Conservation (phyloP, 2,329 filamentous ascomycete species). For the Ascochyta rabiei region DNA sequence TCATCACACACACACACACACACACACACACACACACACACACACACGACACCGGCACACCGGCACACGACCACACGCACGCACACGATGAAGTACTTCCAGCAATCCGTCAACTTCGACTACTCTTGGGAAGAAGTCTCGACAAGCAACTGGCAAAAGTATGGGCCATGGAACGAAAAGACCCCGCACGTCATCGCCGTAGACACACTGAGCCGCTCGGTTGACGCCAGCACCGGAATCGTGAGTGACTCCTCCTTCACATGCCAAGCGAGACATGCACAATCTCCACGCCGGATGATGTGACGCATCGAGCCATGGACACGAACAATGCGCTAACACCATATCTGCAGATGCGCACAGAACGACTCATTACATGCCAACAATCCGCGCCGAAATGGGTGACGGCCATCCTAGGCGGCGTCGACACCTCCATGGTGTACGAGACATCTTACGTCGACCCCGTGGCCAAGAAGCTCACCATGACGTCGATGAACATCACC, state of each 20-base stretch:
- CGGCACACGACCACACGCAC: slow-evolving; percentile 23
- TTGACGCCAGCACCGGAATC: slow-evolving; percentile 70
- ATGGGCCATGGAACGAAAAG: slow-evolving; percentile 98
- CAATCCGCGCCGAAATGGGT: slow-evolving; percentile 81
- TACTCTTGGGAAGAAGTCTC: slow-evolving; percentile 99
- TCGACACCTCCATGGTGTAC: slow-evolving; percentile 85
- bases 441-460: slow-evolving; percentile 97
- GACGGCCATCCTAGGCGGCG: slow-evolving; percentile 75
- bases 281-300: not conserved
- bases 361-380: slow-evolving; percentile 69
- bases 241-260: slow-evolving; percentile 53
- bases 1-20: slow-evolving; percentile 15
- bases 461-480: slow-evolving; percentile 81
- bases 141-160: slow-evolving; percentile 97
- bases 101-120: slow-evolving; percentile 85
- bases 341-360: slow-evolving; percentile 65
- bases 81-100: slow-evolving; percentile 87
- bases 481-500: slow-evolving; percentile 95
- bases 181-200: slow-evolving; percentile 96
- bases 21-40: slow-evolving; percentile 7
- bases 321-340: slow-evolving; percentile 14
- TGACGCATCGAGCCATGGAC: not conserved
- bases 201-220: slow-evolving; percentile 80
- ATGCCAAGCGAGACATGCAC: slow-evolving; percentile 1
- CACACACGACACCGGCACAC: slow-evolving; percentile 14